Conservation (phyloP, 2,329 filamentous ascomycete species). For the Pseudocercospora fijiensis region DNA sequence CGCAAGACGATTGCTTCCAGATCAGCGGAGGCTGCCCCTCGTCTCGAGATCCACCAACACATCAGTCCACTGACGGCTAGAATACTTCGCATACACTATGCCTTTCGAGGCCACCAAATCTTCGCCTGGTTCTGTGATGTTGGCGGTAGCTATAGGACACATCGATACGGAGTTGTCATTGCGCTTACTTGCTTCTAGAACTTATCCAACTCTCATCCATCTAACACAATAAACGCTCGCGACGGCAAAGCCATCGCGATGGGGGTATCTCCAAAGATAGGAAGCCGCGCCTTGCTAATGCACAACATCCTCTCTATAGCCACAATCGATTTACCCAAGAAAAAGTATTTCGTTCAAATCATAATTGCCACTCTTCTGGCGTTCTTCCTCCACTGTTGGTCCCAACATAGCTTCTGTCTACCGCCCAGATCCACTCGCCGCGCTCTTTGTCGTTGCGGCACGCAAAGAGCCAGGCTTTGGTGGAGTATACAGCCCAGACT, state of each 20-base stretch:
- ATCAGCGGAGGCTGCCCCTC: neutral
- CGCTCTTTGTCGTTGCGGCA: slow-evolving; percentile 87
- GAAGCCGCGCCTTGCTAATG: slow-evolving; percentile 4
- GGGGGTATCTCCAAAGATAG: slow-evolving; percentile 10
- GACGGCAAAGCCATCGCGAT: neutral
- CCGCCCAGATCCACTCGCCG: slow-evolving; percentile 93
- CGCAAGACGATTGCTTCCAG: neutral
- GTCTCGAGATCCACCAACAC: neutral
- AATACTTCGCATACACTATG: neutral
- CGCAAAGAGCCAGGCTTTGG: slow-evolving; percentile 93
- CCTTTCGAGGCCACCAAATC: neutral
- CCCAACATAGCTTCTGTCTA: slow-evolving; percentile 67
- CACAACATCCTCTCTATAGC: slow-evolving; percentile 5
- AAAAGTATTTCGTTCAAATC: neutral
- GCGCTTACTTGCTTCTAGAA: neutral
- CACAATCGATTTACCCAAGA: neutral
- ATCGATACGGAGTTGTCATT: neutral
- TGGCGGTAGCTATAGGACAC: neutral
- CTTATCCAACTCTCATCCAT: neutral
- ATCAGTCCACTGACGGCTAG: neutral
- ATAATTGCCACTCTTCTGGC: slow-evolving; percentile 24
- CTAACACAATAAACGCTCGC: neutral
- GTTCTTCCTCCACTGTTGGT: slow-evolving; percentile 42
- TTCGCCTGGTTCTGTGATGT: neutral
- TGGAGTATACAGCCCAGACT: slow-evolving; percentile 92